Base-by-base conservation (phyloP, 1,284 basidiomycete species). In the Cryptococcus sp. region DNA sequence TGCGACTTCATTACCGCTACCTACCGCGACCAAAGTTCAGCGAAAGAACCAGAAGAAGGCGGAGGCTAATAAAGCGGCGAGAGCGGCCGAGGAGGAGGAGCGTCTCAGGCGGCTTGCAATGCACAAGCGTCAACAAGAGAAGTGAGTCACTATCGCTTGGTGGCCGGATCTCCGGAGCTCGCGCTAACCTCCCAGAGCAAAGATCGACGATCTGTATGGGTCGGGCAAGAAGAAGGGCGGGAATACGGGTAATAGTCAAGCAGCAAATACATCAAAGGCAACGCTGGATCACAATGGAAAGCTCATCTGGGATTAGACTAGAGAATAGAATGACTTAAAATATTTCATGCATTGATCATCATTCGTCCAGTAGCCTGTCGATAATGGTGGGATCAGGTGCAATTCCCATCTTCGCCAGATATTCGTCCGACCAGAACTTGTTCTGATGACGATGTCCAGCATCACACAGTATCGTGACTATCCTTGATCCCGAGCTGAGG, bases 401-500 rank as follows among this genome's bases (percentile, higher is more conserved):
- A 36, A 90, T 87, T 42, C 79, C 77, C 28, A 83, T 82, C 28
- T 78, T 78, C 24, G 66, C 69, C 19, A 91, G 78, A 69, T 90
- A 90, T 10, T 85, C 83, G 62, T 88, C 85, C 56, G 87, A 88
- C 88, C 88, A 88, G 61, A 61, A 74, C 61, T 91, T 93, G 52
- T 88, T 91, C 71, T 91, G 89, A 78, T 92, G 89, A 52, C 89
- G 78, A 48, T 76, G 83, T 1, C 89, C 90, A 13, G 87, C 88
- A 72, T 92, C 89, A 64, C 89, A 91, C 85, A 94, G 64, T 49
- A 94, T 84, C 0, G 91, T 94, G n/a, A 89, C 88, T 34, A 94
- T 79, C 78, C 73, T 85, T 78, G 42, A 85, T 80, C 40, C 83
- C 76, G 44, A 53, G n/a, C 64, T 61, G 78, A 86, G 80, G 61